Evolutionary conservation across 108 stramenopile genomes (phyloP).

Genomic region (Nitzschia palea): DNA sequence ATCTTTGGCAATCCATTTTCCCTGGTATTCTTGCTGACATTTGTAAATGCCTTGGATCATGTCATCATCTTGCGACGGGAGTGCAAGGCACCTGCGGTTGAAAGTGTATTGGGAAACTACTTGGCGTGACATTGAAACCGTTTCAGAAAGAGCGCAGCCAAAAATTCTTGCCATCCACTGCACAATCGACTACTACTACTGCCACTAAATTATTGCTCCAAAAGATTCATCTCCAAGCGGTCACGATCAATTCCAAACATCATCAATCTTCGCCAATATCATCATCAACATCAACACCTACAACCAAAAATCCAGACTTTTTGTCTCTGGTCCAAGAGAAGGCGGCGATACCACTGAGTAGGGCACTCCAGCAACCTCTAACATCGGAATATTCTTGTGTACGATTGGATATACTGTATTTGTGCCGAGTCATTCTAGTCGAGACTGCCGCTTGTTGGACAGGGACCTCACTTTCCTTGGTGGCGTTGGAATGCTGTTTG

Average conservation of each 20-base stretch:
- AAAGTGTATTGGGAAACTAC: background rate
- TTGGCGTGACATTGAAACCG: background rate
- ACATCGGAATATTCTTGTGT: background rate
- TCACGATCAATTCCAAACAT: no score
- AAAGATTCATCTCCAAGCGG: no score
- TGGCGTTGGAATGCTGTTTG: slow-evolving; percentile 13
- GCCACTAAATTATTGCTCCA: no score
- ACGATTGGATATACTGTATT: background rate
- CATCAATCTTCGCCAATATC: background rate
- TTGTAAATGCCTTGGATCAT: slow-evolving; percentile 6
- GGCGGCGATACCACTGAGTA: slow-evolving; percentile 2
- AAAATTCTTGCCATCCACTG: background rate
- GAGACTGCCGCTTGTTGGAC: slow-evolving; percentile 19
- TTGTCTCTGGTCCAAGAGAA: background rate
- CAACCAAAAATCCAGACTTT: slow-evolving; percentile 3
- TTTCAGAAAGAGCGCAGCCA: background rate
- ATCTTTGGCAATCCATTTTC: slow-evolving; percentile 30
- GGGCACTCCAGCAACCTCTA: background rate
- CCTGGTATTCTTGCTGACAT: slow-evolving; percentile 25
- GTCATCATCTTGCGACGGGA: background rate
- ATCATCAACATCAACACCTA: background rate
- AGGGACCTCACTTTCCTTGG: slow-evolving; percentile 2
- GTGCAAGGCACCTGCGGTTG: slow-evolving; percentile 1
- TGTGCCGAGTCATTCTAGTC: slow-evolving; percentile 19
- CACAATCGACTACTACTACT: slow-evolving; percentile 6